A percentile compares a stretch with the other conserved stretches of the same genome.
Evolutionary conservation across 805 yeast genomes (phyloP).

Genomic region (Saccharomycopsis babjevae): DNA sequence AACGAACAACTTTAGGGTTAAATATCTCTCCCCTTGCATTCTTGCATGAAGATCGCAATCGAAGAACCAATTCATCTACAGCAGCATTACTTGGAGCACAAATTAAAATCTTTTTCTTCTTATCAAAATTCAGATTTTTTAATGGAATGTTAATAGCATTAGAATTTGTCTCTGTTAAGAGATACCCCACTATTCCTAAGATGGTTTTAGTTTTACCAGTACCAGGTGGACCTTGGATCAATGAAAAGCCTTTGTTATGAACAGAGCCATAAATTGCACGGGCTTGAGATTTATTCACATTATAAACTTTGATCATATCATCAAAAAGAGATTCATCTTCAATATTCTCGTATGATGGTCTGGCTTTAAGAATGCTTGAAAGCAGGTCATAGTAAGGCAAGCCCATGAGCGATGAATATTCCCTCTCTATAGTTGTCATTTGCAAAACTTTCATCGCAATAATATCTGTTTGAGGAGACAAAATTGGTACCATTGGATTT

Average conservation of each 20-base stretch:
- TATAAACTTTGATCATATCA: constrained; percentile 37
- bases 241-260: constrained; percentile 61
- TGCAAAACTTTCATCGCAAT: constrained; percentile 70
- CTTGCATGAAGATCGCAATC: constrained; percentile 65
- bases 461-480: constrained; percentile 55
- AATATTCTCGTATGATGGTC: constrained; percentile 37
- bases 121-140: constrained; percentile 21
- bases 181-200: constrained; percentile 78
- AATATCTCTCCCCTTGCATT: constrained; percentile 43
- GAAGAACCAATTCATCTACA: constrained; percentile 84
- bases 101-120: constrained; percentile 54
- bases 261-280: constrained; percentile 72
- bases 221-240: constrained; percentile 99
- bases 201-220: constrained; percentile 98
- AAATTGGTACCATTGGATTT: constrained; percentile 39
- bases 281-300: constrained; percentile 85
- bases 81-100: constrained; percentile 99
- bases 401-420: constrained; percentile 74
- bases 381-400: constrained; percentile 71
- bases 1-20: constrained; percentile 64
- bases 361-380: constrained; percentile 56
- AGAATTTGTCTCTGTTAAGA: constrained; percentile 35
- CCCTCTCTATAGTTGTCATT: constrained; percentile 90
- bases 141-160: constrained; percentile 27
- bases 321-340: constrained; percentile 31